These are phyloP conservation scores for Plasmodium cynomolgi DNA, from an alignment of 169 alveolate species.

Conservation along the genomic window DNA sequence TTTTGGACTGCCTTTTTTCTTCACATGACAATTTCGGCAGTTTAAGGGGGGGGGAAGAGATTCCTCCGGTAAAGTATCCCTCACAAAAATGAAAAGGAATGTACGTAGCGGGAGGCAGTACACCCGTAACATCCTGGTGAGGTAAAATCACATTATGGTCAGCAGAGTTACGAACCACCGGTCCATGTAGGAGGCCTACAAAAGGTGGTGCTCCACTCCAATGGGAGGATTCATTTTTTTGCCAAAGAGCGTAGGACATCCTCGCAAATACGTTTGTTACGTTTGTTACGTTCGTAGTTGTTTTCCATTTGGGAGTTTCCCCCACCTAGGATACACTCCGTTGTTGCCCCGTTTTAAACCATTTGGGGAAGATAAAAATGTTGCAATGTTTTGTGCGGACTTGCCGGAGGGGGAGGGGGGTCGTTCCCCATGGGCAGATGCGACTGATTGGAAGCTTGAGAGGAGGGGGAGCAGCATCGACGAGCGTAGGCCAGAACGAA, in stretches of 20 bases:
- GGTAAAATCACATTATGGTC: neutral
- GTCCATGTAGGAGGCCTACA: neutral
- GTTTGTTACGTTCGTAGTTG: neutral
- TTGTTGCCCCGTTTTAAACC: neutral
- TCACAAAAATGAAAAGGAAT: neutral
- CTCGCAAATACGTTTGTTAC: neutral
- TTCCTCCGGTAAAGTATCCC: neutral
- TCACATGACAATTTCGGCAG: neutral
- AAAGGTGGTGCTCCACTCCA: neutral
- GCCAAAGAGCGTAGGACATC: neutral
- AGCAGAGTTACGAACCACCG: neutral
- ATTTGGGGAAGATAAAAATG: neutral
- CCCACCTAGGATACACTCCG: neutral
- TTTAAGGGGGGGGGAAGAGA: neutral
- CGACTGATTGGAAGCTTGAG: neutral
- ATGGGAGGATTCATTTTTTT: neutral
- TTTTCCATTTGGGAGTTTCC: neutral
- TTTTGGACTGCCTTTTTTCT: neutral
- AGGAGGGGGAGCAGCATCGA: neutral
- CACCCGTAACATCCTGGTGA: neutral
- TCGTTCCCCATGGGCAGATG: neutral
- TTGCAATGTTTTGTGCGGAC: neutral
- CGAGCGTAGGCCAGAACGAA: neutral
- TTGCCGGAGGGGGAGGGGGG: neutral
- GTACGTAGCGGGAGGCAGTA: neutral